Evolutionary conservation across 164 flowering plant genomes (phyloP), one percentile per base, ranked within the genome.

Genomic region (Liquidambar formosana): DNA sequence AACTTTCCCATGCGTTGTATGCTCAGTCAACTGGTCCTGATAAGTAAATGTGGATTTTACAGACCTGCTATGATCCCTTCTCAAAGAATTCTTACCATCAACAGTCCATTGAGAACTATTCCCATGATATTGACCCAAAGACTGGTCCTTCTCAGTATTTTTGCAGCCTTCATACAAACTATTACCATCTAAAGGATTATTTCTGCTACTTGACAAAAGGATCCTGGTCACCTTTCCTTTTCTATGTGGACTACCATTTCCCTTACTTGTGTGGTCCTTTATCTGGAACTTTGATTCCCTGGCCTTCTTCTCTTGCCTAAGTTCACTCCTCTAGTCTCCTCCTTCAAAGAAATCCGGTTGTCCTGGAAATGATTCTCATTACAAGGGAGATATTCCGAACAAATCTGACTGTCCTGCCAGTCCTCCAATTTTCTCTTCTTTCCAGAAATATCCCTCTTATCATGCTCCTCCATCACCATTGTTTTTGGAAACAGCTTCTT

Each of bases 131-230:
- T n/a, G n/a, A n/a, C n/a, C n/a, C n/a, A n/a, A n/a, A n/a, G n/a
- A n/a, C n/a, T n/a, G n/a, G n/a, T n/a, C n/a, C n/a, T n/a, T n/a
- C n/a, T n/a, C n/a, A n/a, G n/a, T n/a, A n/a, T n/a, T n/a, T n/a
- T n/a, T n/a, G n/a, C n/a, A n/a, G n/a, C n/a, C n/a, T n/a, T n/a
- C n/a, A n/a, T n/a, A n/a, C n/a, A n/a, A n/a, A n/a, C n/a, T n/a
- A n/a, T n/a, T n/a, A n/a, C 63, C 45, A 60, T 60, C 46, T 28
- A 60, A 10, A 60, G 63, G 63, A 60, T 16, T n/a, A 38, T 28
- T 46, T 38, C 44, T 18, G 46, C 46, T 5, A 60, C 46, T 38
- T 33, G 63, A 60, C 45, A 60, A 60, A 60, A 33, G 45, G 22
- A 28, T 38, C 46, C 22, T 60, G 45, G n/a, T n/a, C n/a, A n/a